Conservation (phyloP, 495 filamentous ascomycete species). For the Cercophora samala region DNA sequence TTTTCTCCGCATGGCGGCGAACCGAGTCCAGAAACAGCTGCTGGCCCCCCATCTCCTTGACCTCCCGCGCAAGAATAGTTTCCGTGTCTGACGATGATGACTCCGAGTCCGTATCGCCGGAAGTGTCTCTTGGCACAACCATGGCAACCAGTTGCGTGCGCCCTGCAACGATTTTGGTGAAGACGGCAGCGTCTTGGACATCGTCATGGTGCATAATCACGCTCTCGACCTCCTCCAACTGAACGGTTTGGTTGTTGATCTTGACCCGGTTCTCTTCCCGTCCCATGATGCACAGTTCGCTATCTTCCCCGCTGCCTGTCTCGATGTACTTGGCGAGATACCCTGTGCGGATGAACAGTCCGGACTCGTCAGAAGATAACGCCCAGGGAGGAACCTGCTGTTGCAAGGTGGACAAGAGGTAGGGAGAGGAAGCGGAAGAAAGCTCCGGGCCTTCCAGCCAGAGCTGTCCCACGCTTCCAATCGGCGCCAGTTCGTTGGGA, state of each 20-base stretch:
- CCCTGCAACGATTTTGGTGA: not conserved
- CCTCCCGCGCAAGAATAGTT: not conserved
- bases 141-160: not conserved
- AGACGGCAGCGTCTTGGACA: not conserved
- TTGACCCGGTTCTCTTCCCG: not conserved
- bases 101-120: not conserved
- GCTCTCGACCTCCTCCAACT: not conserved
- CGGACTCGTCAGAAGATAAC: not conserved
- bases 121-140: not conserved
- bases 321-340: conserved; percentile 5
- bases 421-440: not conserved
- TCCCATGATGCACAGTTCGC: not conserved
- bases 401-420: not conserved
- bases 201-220: not conserved
- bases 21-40: not conserved
- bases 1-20: not conserved
- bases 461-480: not conserved
- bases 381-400: not conserved
- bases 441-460: not conserved
- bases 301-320: not conserved
- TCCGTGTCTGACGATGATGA: not conserved
- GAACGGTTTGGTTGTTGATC: not conserved
- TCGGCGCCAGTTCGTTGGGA: not conserved
- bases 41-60: not conserved
- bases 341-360: not conserved